phyloP scores from a whole-genome alignment of 306 rosid genomes.

The Bauhinia variegata region DNA sequence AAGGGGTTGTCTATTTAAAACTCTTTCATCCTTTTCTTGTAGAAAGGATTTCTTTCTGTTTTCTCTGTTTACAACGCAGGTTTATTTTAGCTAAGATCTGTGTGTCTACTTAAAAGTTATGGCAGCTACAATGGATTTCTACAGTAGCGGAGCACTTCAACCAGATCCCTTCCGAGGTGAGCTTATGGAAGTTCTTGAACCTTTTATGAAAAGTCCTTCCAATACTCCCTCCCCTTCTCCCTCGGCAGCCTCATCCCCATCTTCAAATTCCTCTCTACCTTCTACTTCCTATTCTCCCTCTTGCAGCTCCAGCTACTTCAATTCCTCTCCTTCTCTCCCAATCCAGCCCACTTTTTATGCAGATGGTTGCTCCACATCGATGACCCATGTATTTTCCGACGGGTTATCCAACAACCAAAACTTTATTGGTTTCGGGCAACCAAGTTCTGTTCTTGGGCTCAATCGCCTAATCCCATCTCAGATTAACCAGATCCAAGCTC shows the following conservation, averaged over 20 bases:
- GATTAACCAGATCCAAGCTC: conserved; percentile 76
- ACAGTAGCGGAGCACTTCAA: conserved; percentile 51
- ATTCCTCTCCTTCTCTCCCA: conserved; percentile 31
- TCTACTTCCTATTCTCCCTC: conserved; percentile 36
- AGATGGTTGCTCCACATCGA: conserved; percentile 46
- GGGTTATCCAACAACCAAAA: conserved; percentile 46
- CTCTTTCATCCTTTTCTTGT: conserved; percentile 53
- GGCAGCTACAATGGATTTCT: conserved; percentile 82
- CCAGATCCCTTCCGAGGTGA: conserved; percentile 78
- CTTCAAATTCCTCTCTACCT: conserved; percentile 28
- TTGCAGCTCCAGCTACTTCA: conserved; percentile 5
- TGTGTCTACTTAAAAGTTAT: conserved; percentile 35
- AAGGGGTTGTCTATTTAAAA: conserved; percentile 84
- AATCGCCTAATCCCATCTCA: conserved; percentile 68
- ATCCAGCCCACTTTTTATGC: conserved; percentile 44
- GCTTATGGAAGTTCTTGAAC: conserved; percentile 95
- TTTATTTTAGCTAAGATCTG: conserved; percentile 32
- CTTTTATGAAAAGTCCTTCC: conserved; percentile 92
- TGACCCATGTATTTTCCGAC: conserved; percentile 49
- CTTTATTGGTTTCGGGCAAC: conserved; percentile 49
- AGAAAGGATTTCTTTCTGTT: not conserved
- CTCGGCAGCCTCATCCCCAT: conserved; percentile 19
- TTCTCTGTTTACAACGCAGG: conserved; percentile 69
- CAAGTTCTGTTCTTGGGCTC: conserved; percentile 53
- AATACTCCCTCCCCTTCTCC: conserved; percentile 34